A percentile compares a stretch with the other conserved stretches of the same genome.
phyloP scores from a whole-genome alignment of 2,329 filamentous ascomycete species.

The Xylariaceae sp. region DNA sequence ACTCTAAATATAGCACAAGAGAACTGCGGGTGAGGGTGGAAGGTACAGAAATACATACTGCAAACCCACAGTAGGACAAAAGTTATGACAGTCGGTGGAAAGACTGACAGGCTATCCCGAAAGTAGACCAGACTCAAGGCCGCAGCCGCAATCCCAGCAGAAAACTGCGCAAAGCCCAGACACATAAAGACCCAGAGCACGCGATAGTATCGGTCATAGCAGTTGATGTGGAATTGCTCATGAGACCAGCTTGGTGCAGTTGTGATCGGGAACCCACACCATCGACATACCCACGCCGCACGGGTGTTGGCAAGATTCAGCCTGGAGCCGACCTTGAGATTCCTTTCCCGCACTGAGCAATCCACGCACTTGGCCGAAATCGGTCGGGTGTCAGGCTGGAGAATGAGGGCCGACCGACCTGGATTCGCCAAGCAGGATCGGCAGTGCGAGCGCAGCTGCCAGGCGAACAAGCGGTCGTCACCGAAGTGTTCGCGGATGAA shows the following conservation, averaged over 20 bases:
- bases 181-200: conserved; percentile 34
- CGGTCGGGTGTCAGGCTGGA: conserved; percentile 26
- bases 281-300: conserved; percentile 37
- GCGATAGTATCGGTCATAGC: conserved; percentile 34
- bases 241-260: conserved; percentile 26
- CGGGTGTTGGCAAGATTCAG: conserved; percentile 32
- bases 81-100: conserved; percentile 16
- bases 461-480: conserved; percentile 21
- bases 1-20: too few relatives aligned
- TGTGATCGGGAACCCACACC: conserved; percentile 38
- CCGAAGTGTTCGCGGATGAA: conserved; percentile 29
- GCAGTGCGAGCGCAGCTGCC: conserved; percentile 35
- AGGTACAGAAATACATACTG: too few relatives aligned
- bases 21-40: conserved; percentile 28
- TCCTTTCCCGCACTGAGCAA: conserved; percentile 32
- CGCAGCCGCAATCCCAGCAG: conserved; percentile 30
- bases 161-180: conserved; percentile 33
- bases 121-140: conserved; percentile 37
- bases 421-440: conserved; percentile 33
- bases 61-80: conserved; percentile 34
- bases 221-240: conserved; percentile 36
- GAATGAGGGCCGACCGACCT: conserved; percentile 17
- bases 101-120: conserved; percentile 13
- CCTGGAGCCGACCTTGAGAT: conserved; percentile 33
- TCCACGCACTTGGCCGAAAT: conserved; percentile 36